Evolutionary conservation across 106 monocot genomes (phyloP).

Genomic region (Gastrodia elata): DNA sequence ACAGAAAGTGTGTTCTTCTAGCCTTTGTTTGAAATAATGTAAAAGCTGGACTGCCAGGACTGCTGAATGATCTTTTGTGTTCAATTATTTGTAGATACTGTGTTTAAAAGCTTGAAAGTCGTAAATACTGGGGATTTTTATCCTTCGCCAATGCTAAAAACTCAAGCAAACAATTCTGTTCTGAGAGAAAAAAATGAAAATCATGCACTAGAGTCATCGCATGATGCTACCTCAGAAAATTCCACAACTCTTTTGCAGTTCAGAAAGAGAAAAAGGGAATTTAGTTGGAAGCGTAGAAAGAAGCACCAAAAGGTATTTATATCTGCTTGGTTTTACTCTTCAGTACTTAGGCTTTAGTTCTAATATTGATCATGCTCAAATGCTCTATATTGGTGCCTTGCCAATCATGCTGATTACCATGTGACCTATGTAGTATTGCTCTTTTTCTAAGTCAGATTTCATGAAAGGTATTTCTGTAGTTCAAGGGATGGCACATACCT

Average conservation of each 20-base stretch:
- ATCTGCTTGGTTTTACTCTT: background rate
- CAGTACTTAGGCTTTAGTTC: background rate
- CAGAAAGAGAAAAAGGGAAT: conserved; percentile 5
- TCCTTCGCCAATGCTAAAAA: background rate
- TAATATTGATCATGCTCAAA: background rate
- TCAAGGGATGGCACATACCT: background rate
- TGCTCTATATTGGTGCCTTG: conserved; percentile 1
- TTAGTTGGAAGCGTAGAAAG: conserved; percentile 10
- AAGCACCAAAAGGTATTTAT: conserved; percentile 2
- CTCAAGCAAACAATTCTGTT: background rate
- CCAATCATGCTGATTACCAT: background rate
- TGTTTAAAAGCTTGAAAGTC: background rate
- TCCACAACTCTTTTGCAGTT: background rate
- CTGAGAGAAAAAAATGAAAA: background rate
- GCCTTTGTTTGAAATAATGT: background rate
- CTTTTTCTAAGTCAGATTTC: background rate
- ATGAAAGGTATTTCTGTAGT: background rate
- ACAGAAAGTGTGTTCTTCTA: background rate
- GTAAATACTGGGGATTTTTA: background rate
- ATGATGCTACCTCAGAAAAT: conserved; percentile 1
- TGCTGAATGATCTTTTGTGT: background rate
- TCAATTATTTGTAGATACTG: background rate
- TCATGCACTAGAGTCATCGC: background rate
- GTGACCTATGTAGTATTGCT: background rate
- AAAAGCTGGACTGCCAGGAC: background rate